Base-by-base conservation (phyloP, 2,329 filamentous ascomycete genomes). In the Ophiocordyceps unilateralis region DNA sequence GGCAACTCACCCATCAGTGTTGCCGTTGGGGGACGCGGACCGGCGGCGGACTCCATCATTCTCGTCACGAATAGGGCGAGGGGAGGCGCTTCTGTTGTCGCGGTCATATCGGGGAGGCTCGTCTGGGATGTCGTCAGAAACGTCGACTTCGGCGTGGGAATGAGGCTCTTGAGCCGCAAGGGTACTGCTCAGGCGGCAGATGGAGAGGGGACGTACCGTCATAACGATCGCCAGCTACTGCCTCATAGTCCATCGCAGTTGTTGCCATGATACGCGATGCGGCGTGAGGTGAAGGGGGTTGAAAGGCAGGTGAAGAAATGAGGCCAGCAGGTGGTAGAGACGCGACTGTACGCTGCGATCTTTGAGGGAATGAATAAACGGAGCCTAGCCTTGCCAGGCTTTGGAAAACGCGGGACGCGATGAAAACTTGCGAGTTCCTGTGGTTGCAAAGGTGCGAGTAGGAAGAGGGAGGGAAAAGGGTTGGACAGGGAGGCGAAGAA, bases 191-290 rank as follows among this genome's bases (percentile, higher is more conserved):
- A 11, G 3, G 15, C n/a, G 19, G 40, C 26, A 56, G 48, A 19
- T 11, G 5, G 40, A 22, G 38, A 64, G 14, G 19, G 7, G 22
- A 42, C 47, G 14, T 43, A 81, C 77, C 77, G 55, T 81, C 76
- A 51, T 78, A 80, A 48, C 72, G 75, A 60, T 78, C 73, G 55
- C 74, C 75, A 54, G 76, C 78, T 49, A 76, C 73, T 57, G 72
- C 74, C 60, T 81, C 77, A 60, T 81, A 81, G 57, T 81, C 77
- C 77, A 81, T 81, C 50, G 75, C 72, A 37, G 73, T 76, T 49
- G 75, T 77, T 44, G 74, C 74, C 74, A 78, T 78, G 50, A 49
- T 58, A 46, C 14, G 28, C 20, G 41, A 26, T 17, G 36, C 23
- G 20, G 19, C 12, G 38, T 34, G n/a, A 19, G 15, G 14, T 32